Evolutionary conservation across 169 alveolate genomes (phyloP), one percentile per base, ranked within the genome.

Genomic region (Cryptosporidium xiaoi): DNA sequence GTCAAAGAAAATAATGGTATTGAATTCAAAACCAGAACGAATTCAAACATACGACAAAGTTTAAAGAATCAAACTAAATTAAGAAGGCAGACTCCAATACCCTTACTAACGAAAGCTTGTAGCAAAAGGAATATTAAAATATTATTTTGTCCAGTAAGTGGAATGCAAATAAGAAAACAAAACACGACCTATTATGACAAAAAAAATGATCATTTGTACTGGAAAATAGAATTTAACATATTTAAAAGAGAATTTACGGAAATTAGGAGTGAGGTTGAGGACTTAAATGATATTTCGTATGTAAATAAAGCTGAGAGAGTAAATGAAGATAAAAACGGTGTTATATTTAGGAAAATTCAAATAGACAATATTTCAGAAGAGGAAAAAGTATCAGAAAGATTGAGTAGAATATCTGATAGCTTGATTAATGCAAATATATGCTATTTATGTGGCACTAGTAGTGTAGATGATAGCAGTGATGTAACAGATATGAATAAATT

Each of bases 101-200:
- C 87, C 18, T 48, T 77, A 20, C 27, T 77, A 36, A 77, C 44
- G n/a, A 77, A 77, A 24, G 87, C 87, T 3, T 77, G 87, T 40
- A 48, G 27, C 12, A 44, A 56, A 13, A 77, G 87, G 36, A 77
- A 60, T 31, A 77, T 77, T 0, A 77, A 58, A 29, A 77, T 77
- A 44, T 7, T 6, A n/a, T 77, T 77, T 77, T 77, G 87, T 31
- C 87, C 87, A 10, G 40, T 77, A 44, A 60, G 40, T 60, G 87
- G 64, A 20, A 77, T 77, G 87, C 33, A 77, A 8, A 77, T 77
- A 40, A 77, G 87, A 48, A 77, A 46, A 56, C 58, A 27, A 2
- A 77, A 77, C 15, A 77, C 87, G 16, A 44, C 77, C 3, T 77
- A 77, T 77, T 77, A 77, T 34, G 48, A 77, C 51, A 77, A 77